These are phyloP conservation scores for Candida lessepsii DNA, from an alignment of 805 yeast species.

Conservation along the genomic window DNA sequence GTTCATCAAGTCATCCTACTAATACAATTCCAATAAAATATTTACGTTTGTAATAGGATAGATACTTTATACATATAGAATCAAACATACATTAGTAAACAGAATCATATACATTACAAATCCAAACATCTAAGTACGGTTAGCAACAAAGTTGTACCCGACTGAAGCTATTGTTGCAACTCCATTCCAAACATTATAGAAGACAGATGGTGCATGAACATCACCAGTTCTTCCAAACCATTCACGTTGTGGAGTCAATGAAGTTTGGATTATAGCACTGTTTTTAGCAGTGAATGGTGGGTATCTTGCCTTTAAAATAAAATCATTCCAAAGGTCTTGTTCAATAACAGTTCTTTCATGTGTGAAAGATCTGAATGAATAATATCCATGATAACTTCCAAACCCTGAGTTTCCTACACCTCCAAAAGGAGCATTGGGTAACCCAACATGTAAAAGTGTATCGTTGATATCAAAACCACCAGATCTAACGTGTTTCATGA, in stretches of 20 bases:
- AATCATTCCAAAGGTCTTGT: slow-evolving; percentile 67
- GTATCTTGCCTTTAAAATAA: slow-evolving; percentile 56
- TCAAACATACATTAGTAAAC: too few species aligned
- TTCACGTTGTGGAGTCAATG: slow-evolving; percentile 26
- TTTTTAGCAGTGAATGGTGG: slow-evolving; percentile 55
- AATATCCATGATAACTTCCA: slow-evolving; percentile 79
- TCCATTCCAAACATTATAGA: slow-evolving; percentile 33
- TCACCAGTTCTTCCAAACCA: slow-evolving; percentile 42
- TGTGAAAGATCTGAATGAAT: slow-evolving; percentile 54
- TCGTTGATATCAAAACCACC: slow-evolving; percentile 77
- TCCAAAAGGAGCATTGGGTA: slow-evolving; percentile 78
- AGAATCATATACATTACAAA: background rate
- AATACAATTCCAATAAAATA: too few species aligned
- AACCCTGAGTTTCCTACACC: slow-evolving; percentile 85
- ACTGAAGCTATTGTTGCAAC: slow-evolving; percentile 29
- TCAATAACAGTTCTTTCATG: slow-evolving; percentile 68
- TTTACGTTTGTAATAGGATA: too few species aligned
- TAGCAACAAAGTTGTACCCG: slow-evolving; percentile 13
- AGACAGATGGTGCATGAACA: slow-evolving; percentile 29
- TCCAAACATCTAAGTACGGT: background rate
- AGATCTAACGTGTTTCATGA: slow-evolving; percentile 58
- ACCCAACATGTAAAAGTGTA: slow-evolving; percentile 65
- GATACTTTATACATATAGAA: too few species aligned
- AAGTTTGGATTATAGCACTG: slow-evolving; percentile 15
- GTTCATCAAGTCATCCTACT: too few species aligned